Conservation (phyloP, 75 land plant genomes). For the Picea glauca region DNA sequence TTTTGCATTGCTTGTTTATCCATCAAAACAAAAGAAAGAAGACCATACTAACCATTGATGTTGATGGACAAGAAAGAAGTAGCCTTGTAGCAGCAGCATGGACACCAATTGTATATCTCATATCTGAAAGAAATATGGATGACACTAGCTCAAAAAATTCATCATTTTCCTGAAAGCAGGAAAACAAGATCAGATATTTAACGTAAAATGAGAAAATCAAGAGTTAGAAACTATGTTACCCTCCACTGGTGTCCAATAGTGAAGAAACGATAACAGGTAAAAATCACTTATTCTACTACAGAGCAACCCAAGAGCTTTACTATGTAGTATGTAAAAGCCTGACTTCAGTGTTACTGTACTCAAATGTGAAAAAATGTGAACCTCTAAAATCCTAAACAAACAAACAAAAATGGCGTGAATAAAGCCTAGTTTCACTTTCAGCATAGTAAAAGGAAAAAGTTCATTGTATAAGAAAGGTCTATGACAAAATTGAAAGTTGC, state of each 20-base stretch:
- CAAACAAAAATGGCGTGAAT: neutral
- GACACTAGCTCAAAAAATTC: conserved; percentile 91
- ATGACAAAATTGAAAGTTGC: neutral
- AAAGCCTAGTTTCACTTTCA: neutral
- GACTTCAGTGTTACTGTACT: neutral
- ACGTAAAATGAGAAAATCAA: neutral
- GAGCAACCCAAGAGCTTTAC: neutral
- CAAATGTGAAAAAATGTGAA: neutral
- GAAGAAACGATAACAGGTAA: neutral
- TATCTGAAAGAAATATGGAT: conserved; percentile 63
- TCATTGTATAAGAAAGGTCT: neutral
- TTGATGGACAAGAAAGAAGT: conserved; percentile 66
- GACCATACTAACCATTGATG: conserved; percentile 61
- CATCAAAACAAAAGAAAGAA: neutral
- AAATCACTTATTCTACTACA: neutral
- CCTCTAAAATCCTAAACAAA: neutral
- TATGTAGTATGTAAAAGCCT: neutral
- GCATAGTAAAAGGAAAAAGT: neutral
- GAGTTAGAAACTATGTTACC: neutral
- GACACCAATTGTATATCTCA: conserved; percentile 54
- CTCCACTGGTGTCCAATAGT: neutral
- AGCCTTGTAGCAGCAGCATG: conserved; percentile 88
- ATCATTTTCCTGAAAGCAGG: conserved; percentile 80
- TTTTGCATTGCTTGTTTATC: neutral
- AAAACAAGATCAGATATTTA: neutral